Conservation (phyloP, 441 rosid genomes). For the Corymbia calophylla region DNA sequence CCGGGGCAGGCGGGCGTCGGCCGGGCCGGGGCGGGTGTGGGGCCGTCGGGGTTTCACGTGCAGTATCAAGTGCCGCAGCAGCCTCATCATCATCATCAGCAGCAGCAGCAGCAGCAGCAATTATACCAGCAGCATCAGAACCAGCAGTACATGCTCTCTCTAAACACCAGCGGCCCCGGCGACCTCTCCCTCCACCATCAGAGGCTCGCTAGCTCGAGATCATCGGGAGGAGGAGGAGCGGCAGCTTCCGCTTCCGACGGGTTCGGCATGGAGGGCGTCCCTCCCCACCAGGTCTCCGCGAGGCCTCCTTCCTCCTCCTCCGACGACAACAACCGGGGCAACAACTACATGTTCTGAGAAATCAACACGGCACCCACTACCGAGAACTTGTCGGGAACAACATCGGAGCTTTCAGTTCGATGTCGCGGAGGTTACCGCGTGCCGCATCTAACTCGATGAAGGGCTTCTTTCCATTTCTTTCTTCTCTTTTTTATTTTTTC, state of each 20-base stretch:
- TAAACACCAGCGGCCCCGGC: conserved; percentile 7
- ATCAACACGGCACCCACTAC: background rate
- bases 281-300: background rate
- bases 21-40: conserved; percentile 8
- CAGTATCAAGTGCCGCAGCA: conserved; percentile 12
- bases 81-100: background rate
- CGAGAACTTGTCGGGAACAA: background rate
- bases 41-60: conserved; percentile 14
- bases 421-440: background rate
- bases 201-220: background rate
- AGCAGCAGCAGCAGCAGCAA: conserved; percentile 8
- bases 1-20: conserved; percentile 14
- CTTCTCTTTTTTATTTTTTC: too few species aligned
- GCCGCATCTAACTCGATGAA: background rate
- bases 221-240: background rate
- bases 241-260: background rate
- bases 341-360: conserved; percentile 30
- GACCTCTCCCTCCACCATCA: conserved; percentile 9
- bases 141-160: conserved; percentile 25
- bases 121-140: conserved; percentile 9
- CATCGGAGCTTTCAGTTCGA: background rate
- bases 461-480: background rate
- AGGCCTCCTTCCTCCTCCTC: background rate
- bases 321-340: background rate
- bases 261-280: background rate